Base-by-base conservation (phyloP, 441 rosid genomes). In the Kokia cookei region DNA sequence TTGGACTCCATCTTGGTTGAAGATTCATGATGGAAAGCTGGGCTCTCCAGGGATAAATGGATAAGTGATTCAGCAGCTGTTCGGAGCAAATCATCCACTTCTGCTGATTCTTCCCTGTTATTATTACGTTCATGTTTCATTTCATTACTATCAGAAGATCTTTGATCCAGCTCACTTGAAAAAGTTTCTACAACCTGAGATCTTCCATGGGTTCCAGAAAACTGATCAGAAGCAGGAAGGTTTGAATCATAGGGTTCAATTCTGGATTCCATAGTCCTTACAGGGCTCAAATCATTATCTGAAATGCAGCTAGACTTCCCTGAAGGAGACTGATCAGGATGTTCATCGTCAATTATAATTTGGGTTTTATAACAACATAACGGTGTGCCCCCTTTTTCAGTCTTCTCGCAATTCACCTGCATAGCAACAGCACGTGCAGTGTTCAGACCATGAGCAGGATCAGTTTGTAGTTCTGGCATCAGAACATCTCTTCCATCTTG, bases 41-140 rank as follows among this genome's bases (percentile, higher is more conserved):
- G 71, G 50, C 48, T 71, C 45, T 63, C 40, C 48, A 64, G 19
- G 32, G 88, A 89, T 19, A 90, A 75, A 45, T 64, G 83, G 72
- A 92, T 62, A 59, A 93, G 88, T 51, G 87, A 84, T 73, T 89
- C 88, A 13, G 96, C 97, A 57, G 96, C 97, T 63, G 72, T 71
- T 77, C 80, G 85, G 69, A 85, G 82, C 71, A 72, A 27, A 35
- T 48, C 72, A 80, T 87, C 85, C 9, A 51, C 75, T 69, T 72
- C 79, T 32, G 64, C 64, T 37, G 81, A 76, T 40, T 74, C 79
- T 77, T 78, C 83, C 37, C 60, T 54, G 68, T 69, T 66, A 26
- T 43, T 51, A 53, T 24, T 19, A 77, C 74, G 65, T 32, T 71
- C 74, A 7, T 35, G 43, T 55, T 76, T 63, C 10, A 40, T 29